Evolutionary conservation across 176 grass and related monocot species (phyloP), one percentile per base, ranked within the genome.

Genomic region (Phragmites australis): DNA sequence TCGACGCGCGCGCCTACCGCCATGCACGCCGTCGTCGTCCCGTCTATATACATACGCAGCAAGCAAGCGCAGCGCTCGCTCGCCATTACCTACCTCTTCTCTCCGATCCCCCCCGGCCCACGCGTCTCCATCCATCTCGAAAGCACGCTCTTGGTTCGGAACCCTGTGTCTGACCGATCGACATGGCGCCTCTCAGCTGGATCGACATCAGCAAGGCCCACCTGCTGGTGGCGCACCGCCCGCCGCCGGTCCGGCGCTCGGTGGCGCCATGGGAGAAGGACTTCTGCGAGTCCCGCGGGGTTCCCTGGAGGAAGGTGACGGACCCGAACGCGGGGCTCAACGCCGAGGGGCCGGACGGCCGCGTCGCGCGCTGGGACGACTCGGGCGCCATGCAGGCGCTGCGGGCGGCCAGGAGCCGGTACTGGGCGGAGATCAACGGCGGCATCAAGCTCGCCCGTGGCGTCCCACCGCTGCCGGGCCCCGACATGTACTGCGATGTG

Each of bases 371-470:
- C 42, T 88, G 79, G 86, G 53, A 88, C 10, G 79, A 83, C 53
- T 88, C 86, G 0, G 85, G 50, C 5, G 86, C 62, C n/a, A 39
- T 58, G 17, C 62, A 88, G 12, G 79, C 86, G 18, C 70, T 83
- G 37, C 47, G 39, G 1, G 76, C 70, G 6, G 72, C 86, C 53
- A 88, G 72, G 86, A 42, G 69, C 13, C 77, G 70, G 2, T 89
- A 77, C 73, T 89, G 76, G 61, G 69, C 82, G 2, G 72, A 64
- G 18, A 81, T 85, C 31, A 83, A 85, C 43, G 82, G 82, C 12
- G 71, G 68, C 21, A 12, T 61, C 34, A 34, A n/a, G n/a, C n/a
- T n/a, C n/a, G n/a, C n/a, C n/a, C n/a, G 31, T 11, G 15, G 44
- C 6, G 75, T 39, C 5, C 72, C 83, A n/a, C 65, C 81, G 25